A percentile compares a stretch with the other conserved stretches of the same genome.
Evolutionary conservation across 108 stramenopile species (phyloP).

Genomic region (Skeletonema marinoi): DNA sequence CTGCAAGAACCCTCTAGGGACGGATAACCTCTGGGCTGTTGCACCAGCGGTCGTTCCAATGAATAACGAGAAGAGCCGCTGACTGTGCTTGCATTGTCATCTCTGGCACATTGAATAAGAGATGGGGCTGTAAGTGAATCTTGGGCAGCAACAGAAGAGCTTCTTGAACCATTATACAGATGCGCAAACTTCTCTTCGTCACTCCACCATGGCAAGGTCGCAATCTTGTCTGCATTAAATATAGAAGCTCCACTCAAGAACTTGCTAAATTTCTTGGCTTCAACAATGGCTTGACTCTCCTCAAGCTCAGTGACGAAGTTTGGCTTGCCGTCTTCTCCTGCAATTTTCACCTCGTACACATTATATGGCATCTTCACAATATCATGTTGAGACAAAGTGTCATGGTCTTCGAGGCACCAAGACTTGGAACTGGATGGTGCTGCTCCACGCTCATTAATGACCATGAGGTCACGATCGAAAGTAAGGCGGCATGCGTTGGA

Average conservation of each 20-base stretch:
- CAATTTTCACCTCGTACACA: conserved; percentile 48
- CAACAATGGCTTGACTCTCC: conserved; percentile 11
- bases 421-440: not conserved
- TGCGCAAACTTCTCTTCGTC: conserved; percentile 16
- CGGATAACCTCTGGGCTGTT: not conserved
- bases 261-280: conserved; percentile 44
- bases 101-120: not conserved
- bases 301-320: not conserved
- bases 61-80: not conserved
- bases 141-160: not conserved
- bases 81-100: not conserved
- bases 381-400: not conserved
- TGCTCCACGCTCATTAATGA: conserved; percentile 34
- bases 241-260: conserved; percentile 40
- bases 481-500: conserved; percentile 40
- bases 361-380: conserved; percentile 16
- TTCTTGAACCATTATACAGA: conserved; percentile 6
- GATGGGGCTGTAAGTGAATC: not conserved
- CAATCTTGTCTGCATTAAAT: conserved; percentile 2
- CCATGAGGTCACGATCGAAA: conserved; percentile 34
- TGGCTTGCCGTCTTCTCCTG: conserved; percentile 18
- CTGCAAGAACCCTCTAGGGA: not conserved
- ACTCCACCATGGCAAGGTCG: conserved; percentile 40
- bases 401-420: conserved; percentile 33
- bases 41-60: not conserved